Base-by-base conservation (phyloP, 2,329 filamentous ascomycete genomes). In the Colletotrichum somersetense region DNA sequence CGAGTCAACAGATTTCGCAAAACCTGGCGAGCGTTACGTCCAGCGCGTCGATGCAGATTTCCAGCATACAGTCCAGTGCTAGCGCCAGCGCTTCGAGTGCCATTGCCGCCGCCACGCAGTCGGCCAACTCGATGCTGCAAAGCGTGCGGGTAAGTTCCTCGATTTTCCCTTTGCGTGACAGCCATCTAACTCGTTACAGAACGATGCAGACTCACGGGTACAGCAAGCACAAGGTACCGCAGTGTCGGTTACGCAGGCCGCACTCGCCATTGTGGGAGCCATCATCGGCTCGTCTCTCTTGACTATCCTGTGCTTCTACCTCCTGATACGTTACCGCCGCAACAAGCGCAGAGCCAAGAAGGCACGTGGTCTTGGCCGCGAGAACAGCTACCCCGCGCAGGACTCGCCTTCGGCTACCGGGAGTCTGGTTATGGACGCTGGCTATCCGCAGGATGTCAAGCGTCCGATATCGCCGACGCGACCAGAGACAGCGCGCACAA, bases 261-360 rank as follows among this genome's bases (percentile, higher is more conserved):
- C 83, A 0, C 71, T 85, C 6, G 83, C 82, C 12, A 80, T 85
- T 23, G 81, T 84, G 5, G 83, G 80, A 18, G 82, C 81, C 59
- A 81, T 85, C 44, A 77, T 85, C 62, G 83, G 80, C n/a, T 82
- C 81, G 3, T 79, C 82, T 1, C 75, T 85, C 26, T 76, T 85
- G 42, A 83, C 81, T 0, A 79, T 83, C 5, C 62, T 80, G 3
- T 77, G 78, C 35, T 82, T 83, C 70, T 81, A 81, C 50, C 75
- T 83, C 23, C 77, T 84, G 35, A 71, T 79, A 14, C 79, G 81
- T 44, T 77, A 75, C 66, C 70, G 77, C 48, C 72, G 74, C 53
- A 76, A 76, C 40, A 77, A 77, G 67, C 73, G 65, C 48, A 74
- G 71, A 59, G 72, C 73, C 12, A 65, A 62, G 18, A 38, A 40